These are phyloP conservation scores for Tephrocybe sp. DNA, from an alignment of 768 basidiomycete species.

Conservation along the genomic window DNA sequence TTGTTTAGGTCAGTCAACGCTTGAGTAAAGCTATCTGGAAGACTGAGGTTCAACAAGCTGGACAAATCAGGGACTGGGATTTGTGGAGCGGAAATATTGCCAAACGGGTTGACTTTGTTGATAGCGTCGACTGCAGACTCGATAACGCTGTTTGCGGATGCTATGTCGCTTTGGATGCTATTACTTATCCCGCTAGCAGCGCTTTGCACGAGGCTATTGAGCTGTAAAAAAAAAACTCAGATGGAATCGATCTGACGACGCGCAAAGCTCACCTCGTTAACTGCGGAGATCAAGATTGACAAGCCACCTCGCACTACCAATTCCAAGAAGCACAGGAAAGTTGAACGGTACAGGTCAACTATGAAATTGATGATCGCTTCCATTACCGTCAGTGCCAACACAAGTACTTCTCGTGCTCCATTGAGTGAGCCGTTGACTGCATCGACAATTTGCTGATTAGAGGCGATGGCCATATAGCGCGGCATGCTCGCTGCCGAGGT, in stretches of 20 bases:
- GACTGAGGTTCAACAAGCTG: conserved; percentile 70
- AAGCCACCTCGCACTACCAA: conserved; percentile 82
- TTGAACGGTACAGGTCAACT: conserved; percentile 88
- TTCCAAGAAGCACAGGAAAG: conserved; percentile 92
- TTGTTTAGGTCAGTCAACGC: conserved; percentile 74
- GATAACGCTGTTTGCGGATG: conserved; percentile 66
- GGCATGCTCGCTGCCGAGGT: conserved; percentile 84
- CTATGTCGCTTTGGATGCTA: conserved; percentile 69
- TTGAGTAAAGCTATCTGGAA: conserved; percentile 76
- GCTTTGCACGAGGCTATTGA: conserved; percentile 63
- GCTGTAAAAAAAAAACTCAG: conserved; percentile 35
- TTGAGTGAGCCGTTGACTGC: conserved; percentile 78
- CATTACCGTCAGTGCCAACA: conserved; percentile 77
- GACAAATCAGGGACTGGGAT: conserved; percentile 75
- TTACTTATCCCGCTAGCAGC: conserved; percentile 62
- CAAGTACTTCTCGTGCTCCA: conserved; percentile 69
- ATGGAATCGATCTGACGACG: background rate
- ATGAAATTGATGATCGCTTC: conserved; percentile 90
- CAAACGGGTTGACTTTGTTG: conserved; percentile 76
- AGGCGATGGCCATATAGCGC: conserved; percentile 80
- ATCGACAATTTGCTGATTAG: conserved; percentile 75
- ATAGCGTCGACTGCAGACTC: conserved; percentile 58
- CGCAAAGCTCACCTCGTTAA: conserved; percentile 63
- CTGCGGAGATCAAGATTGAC: conserved; percentile 75
- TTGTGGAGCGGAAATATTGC: conserved; percentile 64